phyloP scores from a whole-genome alignment of 1,139 yeast species.

The Candida sanyaensis region DNA sequence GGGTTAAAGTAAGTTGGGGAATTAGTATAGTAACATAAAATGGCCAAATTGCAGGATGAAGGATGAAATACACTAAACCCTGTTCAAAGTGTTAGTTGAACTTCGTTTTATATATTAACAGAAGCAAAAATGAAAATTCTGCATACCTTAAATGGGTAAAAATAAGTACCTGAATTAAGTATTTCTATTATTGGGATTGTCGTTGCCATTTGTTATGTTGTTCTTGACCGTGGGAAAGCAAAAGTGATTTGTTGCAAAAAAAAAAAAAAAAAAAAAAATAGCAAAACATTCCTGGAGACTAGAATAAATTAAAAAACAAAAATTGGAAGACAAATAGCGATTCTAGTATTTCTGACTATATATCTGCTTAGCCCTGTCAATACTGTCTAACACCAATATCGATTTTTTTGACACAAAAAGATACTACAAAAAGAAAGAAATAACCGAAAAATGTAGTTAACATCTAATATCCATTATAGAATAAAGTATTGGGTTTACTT shows the following conservation, averaged over 20 bases:
- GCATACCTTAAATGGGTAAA: conserved; percentile 31
- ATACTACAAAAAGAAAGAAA: too few species aligned
- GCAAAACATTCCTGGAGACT: too few species aligned
- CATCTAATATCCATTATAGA: too few species aligned
- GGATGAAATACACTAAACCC: conserved; percentile 49
- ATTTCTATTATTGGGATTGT: conserved; percentile 12
- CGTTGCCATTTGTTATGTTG: conserved; percentile 1
- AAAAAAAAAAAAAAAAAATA: too few species aligned
- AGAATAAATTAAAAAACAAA: too few species aligned
- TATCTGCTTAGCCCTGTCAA: too few species aligned
- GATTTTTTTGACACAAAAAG: too few species aligned
- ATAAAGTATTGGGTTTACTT: too few species aligned
- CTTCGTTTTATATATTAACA: neutral
- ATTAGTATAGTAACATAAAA: conserved; percentile 46
- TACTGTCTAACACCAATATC: too few species aligned
- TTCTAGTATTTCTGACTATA: too few species aligned
- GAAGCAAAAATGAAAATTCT: conserved; percentile 8
- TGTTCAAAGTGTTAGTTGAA: conserved; percentile 9
- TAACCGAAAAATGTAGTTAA: too few species aligned
- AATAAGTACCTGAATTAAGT: conserved; percentile 23
- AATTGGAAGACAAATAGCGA: too few species aligned
- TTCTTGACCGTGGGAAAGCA: neutral
- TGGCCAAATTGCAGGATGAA: conserved; percentile 54
- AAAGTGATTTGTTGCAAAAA: conserved; percentile 4
- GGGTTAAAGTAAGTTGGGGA: conserved; percentile 52